Evolutionary conservation across 768 basidiomycete species (phyloP), one percentile per base, ranked within the genome.

Genomic region (Paxillus ammoniavirescens): DNA sequence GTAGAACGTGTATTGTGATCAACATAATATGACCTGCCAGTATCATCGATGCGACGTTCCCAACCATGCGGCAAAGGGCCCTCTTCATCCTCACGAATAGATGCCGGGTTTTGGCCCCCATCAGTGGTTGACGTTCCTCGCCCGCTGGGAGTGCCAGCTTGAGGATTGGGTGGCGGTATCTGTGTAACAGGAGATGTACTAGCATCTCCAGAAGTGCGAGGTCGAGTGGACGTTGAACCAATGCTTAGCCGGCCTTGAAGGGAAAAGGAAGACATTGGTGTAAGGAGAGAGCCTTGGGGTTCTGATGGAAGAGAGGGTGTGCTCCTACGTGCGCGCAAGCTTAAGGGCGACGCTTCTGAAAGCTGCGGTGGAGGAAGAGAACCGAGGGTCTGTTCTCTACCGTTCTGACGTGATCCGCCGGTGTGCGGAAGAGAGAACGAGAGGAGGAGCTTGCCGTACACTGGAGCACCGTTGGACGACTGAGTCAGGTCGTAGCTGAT

Each of bases 1-100:
- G 93, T 94, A 8, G 82, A 78, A 54, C 89, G 82, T 5, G 84
- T 82, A 61, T 81, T 87, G 67, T 95, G 93, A 68, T 96, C 93
- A 54, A 95, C 91, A 66, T 89, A 94, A 71, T 95, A 95, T 21
- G 82, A 71, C 52, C 93, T 74, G 4, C 84, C 85, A 38, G 12
- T 59, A 18, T 77, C 75, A 65, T 93, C 92, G 44, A 78, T 74
- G 30, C 93, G 83, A 55, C 90, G 80, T 66, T 95, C 93, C 91
- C 91, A 95, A 5, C 91, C 90, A 21, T 74, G 67, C 0, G 92
- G 91, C 33, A 95, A 74, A 17, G 83, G 79, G 14, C 78, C 77
- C 17, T 82, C 80, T 44, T 81, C 76, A 59, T 88, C 86, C 50
- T 87, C 82, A 58, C 73, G 71, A 5, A 74, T 38, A 9, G 56